Evolutionary conservation across 2,329 filamentous ascomycete species (phyloP), one percentile per base, ranked within the genome.

Genomic region (Fusarium heterosporum): DNA sequence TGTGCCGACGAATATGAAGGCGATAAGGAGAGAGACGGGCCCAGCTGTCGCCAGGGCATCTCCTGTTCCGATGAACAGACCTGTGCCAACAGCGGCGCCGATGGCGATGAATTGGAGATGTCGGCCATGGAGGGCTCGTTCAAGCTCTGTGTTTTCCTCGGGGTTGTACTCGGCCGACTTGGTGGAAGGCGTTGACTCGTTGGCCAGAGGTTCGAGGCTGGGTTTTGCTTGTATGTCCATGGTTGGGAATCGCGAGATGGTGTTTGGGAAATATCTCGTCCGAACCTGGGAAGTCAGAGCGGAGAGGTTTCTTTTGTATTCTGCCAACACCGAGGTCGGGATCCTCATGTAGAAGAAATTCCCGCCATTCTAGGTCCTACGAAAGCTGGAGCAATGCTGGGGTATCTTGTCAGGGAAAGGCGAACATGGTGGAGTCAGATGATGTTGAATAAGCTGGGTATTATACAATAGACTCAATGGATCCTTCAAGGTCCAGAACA

Each of bases 11-110:
- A 59, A 68, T 4, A 68, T 28, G 11, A 68, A 67, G 10, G 64
- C 64, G 1, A 67, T 52, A 3, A 68, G 55, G n/a, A 67, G 49
- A 1, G 64, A 64, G 4, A 49, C 52, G 1, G 65, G 64, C 2
- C 65, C 65, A 3, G 53, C 50, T 13, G 32, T 60, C 11, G 64
- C 49, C 0, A 68, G 43, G 12, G 62, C 66, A 1, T 50, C 55
- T 7, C 65, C 65, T 1, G 60, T 56, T 7, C 65, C 64, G 61
- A 90, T 82, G 74, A 90, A 90, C 19, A 90, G 81, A 69, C 87
- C 87, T 5, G 87, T 90, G 55, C 87, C 87, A 65, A 90, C 89
- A 22, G 84, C 86, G 62, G 85, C 84, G 42, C 64, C 64, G n/a
- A 66, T 63, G 5, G 64, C 64, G 6, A 89, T 77, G 75, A 89